Conservation (phyloP, 306 rosid genomes). For the Citrullus amarus region DNA sequence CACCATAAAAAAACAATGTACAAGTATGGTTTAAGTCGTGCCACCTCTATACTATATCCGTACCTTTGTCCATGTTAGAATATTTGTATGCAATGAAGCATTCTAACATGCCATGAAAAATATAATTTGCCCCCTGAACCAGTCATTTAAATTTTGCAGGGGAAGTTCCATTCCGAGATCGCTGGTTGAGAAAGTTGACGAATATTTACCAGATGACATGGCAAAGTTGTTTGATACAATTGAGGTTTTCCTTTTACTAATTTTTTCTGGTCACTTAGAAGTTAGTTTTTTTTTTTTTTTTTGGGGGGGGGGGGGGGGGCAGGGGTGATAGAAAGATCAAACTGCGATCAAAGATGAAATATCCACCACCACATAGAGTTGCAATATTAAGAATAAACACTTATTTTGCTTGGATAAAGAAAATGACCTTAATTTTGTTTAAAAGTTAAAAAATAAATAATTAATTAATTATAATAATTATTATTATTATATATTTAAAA, state of each 20-base stretch:
- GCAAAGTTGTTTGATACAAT: conserved; percentile 28
- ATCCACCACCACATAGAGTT: not conserved
- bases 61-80: not conserved
- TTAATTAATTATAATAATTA: too few relatives aligned
- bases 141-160: conserved; percentile 40
- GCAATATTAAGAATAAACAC: not conserved
- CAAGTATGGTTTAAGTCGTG: not conserved
- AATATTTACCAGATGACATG: conserved; percentile 68
- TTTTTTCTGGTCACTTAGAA: not conserved
- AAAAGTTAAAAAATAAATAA: too few relatives aligned
- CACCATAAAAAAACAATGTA: too few relatives aligned
- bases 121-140: conserved; percentile 13
- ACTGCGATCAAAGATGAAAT: not conserved
- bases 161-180: conserved; percentile 69
- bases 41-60: not conserved
- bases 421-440: not conserved
- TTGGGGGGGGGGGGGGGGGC: too few relatives aligned
- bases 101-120: conserved; percentile 2
- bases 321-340: not conserved
- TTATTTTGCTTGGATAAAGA: not conserved
- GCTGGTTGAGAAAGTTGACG: conserved; percentile 59
- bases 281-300: not conserved
- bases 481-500: too few relatives aligned
- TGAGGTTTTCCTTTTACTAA: conserved; percentile 41
- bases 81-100: not conserved